Conservation (phyloP, 23 red algal genomes). For the Cyanidiococcus yangmingshanensis region DNA sequence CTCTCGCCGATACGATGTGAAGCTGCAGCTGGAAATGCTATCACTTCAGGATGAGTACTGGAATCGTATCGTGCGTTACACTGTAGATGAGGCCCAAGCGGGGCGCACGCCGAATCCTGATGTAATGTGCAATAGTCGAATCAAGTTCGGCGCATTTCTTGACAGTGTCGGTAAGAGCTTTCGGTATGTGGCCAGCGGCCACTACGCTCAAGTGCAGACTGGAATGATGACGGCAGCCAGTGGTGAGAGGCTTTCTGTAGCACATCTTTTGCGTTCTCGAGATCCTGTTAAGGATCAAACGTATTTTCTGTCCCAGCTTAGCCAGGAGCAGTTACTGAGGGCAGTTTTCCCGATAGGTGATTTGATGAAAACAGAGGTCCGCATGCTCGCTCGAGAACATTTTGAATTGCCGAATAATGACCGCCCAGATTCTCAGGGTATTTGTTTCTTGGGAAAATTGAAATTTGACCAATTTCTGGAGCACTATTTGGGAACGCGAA, state of each 20-base stretch:
- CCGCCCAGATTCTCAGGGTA: conserved; percentile 86
- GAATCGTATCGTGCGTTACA: conserved; percentile 80
- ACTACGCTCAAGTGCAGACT: conserved; percentile 44
- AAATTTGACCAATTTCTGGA: conserved; percentile 90
- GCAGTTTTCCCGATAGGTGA: conserved; percentile 70
- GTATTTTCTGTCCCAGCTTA: conserved; percentile 77
- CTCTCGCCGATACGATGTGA: conserved; percentile 3
- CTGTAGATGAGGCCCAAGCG: conserved; percentile 51
- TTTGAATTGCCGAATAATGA: conserved; percentile 64
- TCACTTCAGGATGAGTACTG: conserved; percentile 73
- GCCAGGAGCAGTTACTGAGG: conserved; percentile 49
- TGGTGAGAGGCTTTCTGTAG: conserved; percentile 15
- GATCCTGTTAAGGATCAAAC: conserved; percentile 92
- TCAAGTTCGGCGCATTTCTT: conserved; percentile 95
- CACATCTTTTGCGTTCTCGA: conserved; percentile 31
- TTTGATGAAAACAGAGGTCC: conserved; percentile 45
- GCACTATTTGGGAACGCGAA: conserved; percentile 55
- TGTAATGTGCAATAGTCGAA: conserved; percentile 87
- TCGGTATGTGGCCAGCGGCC: conserved; percentile 42
- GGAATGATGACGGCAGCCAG: not conserved
- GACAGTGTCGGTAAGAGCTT: conserved; percentile 42
- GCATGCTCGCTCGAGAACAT: conserved; percentile 31
- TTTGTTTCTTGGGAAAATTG: conserved; percentile 94
- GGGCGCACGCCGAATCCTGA: conserved; percentile 97
- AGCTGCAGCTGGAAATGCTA: conserved; percentile 40